Conservation (phyloP, 2,329 filamentous ascomycete species). For the Ceratocystis variospora region DNA sequence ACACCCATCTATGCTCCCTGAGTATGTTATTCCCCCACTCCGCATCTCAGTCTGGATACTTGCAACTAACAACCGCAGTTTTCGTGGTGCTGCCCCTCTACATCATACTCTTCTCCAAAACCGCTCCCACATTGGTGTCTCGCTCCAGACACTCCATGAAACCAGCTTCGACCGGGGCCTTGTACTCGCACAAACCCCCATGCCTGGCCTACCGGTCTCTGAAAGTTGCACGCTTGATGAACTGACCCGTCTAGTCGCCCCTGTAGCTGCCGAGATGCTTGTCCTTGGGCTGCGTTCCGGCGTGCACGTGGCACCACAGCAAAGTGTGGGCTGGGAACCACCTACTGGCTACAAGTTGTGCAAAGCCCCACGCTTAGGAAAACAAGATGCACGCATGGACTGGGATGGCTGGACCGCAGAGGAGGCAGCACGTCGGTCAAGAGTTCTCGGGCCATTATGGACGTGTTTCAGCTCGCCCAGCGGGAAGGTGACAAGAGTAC, state of each 20-base stretch:
- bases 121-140: conserved; percentile 53
- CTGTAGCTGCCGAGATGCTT: conserved; percentile 57
- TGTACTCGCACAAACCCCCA: conserved; percentile 56
- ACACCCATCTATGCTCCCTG: conserved; percentile 80
- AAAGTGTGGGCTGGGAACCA: conserved; percentile 17
- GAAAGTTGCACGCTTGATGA: conserved; percentile 31
- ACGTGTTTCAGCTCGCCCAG: conserved; percentile 25
- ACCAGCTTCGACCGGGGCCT: conserved; percentile 63
- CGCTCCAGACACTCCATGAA: conserved; percentile 74
- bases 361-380: conserved; percentile 61
- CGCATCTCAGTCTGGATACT: neutral
- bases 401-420: conserved; percentile 41
- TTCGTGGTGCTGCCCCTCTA: conserved; percentile 75
- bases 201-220: conserved; percentile 41
- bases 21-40: conserved; percentile 36
- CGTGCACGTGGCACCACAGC: conserved; percentile 49
- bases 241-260: conserved; percentile 39
- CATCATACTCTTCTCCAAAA: conserved; percentile 64
- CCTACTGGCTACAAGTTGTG: neutral
- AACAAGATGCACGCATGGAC: conserved; percentile 48
- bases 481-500: conserved; percentile 5
- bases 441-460: conserved; percentile 56
- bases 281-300: conserved; percentile 47
- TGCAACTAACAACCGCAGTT: conserved; percentile 31
- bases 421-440: conserved; percentile 42